Evolutionary conservation across 2,329 filamentous ascomycete species (phyloP).

Genomic region (Pseudogymnoascus destructans): DNA sequence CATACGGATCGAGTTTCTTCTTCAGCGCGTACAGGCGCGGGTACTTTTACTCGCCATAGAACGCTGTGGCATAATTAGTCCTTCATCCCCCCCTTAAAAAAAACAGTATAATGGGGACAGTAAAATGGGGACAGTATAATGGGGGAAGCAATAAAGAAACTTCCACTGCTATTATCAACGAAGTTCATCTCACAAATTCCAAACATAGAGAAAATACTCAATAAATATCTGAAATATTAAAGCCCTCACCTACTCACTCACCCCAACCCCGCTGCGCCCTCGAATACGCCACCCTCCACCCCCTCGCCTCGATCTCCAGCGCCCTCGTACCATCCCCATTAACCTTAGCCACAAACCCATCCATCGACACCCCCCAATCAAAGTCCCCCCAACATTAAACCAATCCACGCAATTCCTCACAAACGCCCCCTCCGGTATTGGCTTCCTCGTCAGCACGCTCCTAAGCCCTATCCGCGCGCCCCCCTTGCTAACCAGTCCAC

Average conservation of each 20-base stretch:
- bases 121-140: no score
- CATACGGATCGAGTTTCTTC: conserved; percentile 33
- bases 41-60: conserved; percentile 23
- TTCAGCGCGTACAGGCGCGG: conserved; percentile 32
- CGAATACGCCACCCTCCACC: not conserved
- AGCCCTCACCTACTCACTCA: not conserved
- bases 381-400: conserved; percentile 16
- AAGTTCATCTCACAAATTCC: not conserved
- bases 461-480: conserved; percentile 12
- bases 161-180: no score
- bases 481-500: conserved; percentile 12
- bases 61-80: not conserved
- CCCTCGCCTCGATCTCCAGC: not conserved
- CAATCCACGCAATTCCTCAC: conserved; percentile 14
- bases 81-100: not conserved
- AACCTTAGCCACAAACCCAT: conserved; percentile 24
- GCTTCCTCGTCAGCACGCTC: conserved; percentile 11
- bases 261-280: not conserved
- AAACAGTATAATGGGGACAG: not conserved
- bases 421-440: conserved; percentile 14
- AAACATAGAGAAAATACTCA: not conserved
- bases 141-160: no score
- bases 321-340: conserved; percentile 16
- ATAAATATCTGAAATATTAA: not conserved
- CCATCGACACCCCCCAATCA: conserved; percentile 20